Percentiles rank a stretch among this genome's conserved stretches.
Evolutionary conservation across 1,139 yeast species (phyloP).

Genomic region (Yamadazyma oceani): DNA sequence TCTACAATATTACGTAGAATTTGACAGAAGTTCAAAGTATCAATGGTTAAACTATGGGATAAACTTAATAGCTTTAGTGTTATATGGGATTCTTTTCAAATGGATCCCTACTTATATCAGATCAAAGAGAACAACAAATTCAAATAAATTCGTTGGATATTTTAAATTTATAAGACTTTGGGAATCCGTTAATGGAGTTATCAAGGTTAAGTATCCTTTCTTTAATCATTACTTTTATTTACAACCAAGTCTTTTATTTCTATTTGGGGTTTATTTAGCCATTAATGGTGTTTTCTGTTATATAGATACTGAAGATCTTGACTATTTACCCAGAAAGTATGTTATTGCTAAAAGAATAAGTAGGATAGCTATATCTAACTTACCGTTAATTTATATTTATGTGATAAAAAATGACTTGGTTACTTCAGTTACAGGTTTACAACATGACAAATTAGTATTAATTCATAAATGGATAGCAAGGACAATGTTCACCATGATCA

Average conservation of each 20-base stretch:
- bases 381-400: slow-evolving; percentile 38
- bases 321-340: slow-evolving; percentile 39
- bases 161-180: slow-evolving; percentile 30
- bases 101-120: slow-evolving; percentile 37
- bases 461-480: slow-evolving; percentile 50
- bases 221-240: slow-evolving; percentile 21
- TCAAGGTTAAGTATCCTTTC: slow-evolving; percentile 11
- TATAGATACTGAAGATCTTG: slow-evolving; percentile 35
- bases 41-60: slow-evolving; percentile 38
- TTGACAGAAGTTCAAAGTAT: slow-evolving; percentile 31
- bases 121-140: slow-evolving; percentile 13
- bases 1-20: slow-evolving; percentile 34
- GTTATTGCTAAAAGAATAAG: slow-evolving; percentile 46
- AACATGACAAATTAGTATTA: slow-evolving; percentile 38
- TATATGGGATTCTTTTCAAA: slow-evolving; percentile 43
- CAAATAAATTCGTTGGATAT: slow-evolving; percentile 15
- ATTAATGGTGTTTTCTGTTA: slow-evolving; percentile 29
- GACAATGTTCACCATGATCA: slow-evolving; percentile 36
- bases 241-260: slow-evolving; percentile 42
- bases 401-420: slow-evolving; percentile 43
- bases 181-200: slow-evolving; percentile 29
- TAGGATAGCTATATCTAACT: slow-evolving; percentile 41
- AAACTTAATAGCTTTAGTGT: slow-evolving; percentile 24
- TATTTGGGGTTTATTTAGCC: slow-evolving; percentile 27
- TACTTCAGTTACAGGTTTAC: slow-evolving; percentile 41